Base-by-base conservation (phyloP, 495 filamentous ascomycete genomes). In the Podospora fimiseda region DNA sequence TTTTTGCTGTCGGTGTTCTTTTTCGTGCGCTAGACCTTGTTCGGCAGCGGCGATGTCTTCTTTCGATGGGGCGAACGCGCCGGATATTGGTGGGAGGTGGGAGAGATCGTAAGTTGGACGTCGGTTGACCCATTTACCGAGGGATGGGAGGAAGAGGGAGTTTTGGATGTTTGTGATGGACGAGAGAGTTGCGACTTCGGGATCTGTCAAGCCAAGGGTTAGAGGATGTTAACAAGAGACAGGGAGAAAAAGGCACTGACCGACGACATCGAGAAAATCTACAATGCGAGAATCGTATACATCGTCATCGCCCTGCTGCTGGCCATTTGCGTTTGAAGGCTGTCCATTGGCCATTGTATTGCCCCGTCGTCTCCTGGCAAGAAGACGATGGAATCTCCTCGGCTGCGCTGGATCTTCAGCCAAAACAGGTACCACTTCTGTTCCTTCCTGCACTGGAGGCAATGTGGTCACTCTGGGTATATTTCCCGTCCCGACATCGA, bases 91-190 rank as follows among this genome's bases (percentile, higher is more conserved):
- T 2, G 59, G 66, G 9, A 64, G 36, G 0, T 75, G 76, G 2
- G 85, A 80, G n/a, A 90, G 73, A 23, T 77, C 81, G 58, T 89
- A 91, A 2, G 86, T 89, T 21, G 87, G 87, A 55, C 78, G 73
- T 20, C 87, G 78, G 56, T 90, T 90, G 15, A 90, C 43, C 44
- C 77, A 80, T 43, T 69, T 69, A 8, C 83, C 83, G 24, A 89
- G 68, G n/a, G 86, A 81, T 0, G 85, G 85, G 24, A 89, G 68
- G 63, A 90, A 88, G 6, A 90, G 77, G 0, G 85, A 88, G 59
- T 90, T 90, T 50, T 89, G 85, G 8, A 90, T 83, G 62, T 90
- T 90, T 47, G 84, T 90, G 3, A 90, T 75, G 45, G 83, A 88
- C 0, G 84, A 85, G 0, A 90, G 69, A 3, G 84, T 84, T 5